Evolutionary conservation across 1,284 basidiomycete species (phyloP).

Genomic region (Boletus calvinii): DNA sequence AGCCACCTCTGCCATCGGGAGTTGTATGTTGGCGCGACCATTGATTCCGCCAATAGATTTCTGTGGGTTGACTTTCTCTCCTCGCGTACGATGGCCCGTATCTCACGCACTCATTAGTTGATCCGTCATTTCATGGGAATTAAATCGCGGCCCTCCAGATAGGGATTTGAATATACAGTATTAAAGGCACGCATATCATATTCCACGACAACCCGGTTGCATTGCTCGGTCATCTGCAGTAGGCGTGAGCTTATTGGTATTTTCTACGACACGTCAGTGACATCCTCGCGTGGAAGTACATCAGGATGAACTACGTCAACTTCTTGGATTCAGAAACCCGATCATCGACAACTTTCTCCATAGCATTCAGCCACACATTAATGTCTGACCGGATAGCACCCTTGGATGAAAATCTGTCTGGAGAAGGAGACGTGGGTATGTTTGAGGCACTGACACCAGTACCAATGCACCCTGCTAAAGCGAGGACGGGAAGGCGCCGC

Average conservation of each 20-base stretch:
- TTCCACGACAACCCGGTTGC: background rate
- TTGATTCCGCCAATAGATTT: slow-evolving; percentile 20
- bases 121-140: slow-evolving; percentile 26
- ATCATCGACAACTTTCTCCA: slow-evolving; percentile 68
- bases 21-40: background rate
- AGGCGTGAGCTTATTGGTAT: background rate
- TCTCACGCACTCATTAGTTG: slow-evolving; percentile 21
- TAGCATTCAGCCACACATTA: slow-evolving; percentile 72
- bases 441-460: slow-evolving; percentile 35
- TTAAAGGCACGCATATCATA: background rate
- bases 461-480: slow-evolving; percentile 81
- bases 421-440: slow-evolving; percentile 9
- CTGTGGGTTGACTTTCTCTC: slow-evolving; percentile 22
- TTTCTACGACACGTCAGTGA: background rate
- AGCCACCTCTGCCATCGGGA: slow-evolving; percentile 3
- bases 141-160: slow-evolving; percentile 4
- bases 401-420: slow-evolving; percentile 11
- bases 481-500: slow-evolving; percentile 87
- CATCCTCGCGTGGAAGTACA: background rate
- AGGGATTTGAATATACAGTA: slow-evolving; percentile 6
- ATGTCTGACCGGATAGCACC: slow-evolving; percentile 42
- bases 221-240: background rate
- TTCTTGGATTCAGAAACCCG: slow-evolving; percentile 52
- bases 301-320: slow-evolving; percentile 17
- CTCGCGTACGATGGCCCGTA: background rate